phyloP scores from a whole-genome alignment of 2,329 filamentous ascomycete genomes.

The Aspergillus tubingensis region DNA sequence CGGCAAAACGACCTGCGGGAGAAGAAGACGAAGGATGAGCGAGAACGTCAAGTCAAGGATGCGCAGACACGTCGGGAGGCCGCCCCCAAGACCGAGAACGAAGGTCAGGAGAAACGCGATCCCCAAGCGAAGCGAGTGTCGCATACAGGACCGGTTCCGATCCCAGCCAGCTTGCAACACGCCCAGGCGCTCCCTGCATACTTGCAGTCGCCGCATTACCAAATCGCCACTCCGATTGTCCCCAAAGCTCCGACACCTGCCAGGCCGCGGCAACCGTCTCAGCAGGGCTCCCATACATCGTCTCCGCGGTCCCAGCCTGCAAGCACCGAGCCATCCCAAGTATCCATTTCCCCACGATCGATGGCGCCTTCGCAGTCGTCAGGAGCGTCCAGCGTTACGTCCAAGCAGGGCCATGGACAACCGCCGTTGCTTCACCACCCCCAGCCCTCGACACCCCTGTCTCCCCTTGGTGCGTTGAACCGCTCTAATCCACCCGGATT shows the following conservation, averaged over 20 bases:
- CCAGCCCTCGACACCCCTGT: conserved; percentile 64
- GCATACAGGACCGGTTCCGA: conserved; percentile 56
- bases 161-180: conserved; percentile 56
- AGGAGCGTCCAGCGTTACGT: conserved; percentile 63
- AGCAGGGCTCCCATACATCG: conserved; percentile 71
- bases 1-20: conserved; percentile 75
- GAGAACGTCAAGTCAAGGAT: conserved; percentile 56
- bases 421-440: conserved; percentile 57
- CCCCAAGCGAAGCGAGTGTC: conserved; percentile 57
- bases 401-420: conserved; percentile 59
- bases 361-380: conserved; percentile 67
- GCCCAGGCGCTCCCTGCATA: conserved; percentile 53
- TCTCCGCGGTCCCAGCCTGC: conserved; percentile 60
- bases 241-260: conserved; percentile 81
- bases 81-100: conserved; percentile 47
- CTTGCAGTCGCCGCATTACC: conserved; percentile 75
- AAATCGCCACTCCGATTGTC: conserved; percentile 75
- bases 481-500: conserved; percentile 58
- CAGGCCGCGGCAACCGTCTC: conserved; percentile 73
- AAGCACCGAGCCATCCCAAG: conserved; percentile 61
- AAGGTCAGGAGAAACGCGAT: conserved; percentile 50
- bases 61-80: conserved; percentile 46
- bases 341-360: conserved; percentile 61
- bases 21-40: conserved; percentile 63
- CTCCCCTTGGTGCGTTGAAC: conserved; percentile 63